Conservation (phyloP, 345 rosid species). For the Ricinus communis region DNA sequence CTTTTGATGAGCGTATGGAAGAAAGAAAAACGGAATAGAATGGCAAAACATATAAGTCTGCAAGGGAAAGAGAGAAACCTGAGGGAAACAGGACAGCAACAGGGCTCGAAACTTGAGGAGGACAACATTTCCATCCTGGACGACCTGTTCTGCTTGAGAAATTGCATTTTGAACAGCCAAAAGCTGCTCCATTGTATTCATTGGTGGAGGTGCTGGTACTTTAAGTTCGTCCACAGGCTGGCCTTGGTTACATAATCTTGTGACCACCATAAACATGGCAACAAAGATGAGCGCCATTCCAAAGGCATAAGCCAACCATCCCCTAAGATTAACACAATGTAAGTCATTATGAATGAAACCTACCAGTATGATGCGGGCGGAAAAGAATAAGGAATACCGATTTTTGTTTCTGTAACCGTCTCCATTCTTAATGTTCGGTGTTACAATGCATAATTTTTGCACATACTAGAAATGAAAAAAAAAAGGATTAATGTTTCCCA, state of each 20-base stretch:
- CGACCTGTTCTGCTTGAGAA: conserved; percentile 68
- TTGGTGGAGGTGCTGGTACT: conserved; percentile 76
- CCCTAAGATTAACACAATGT: conserved; percentile 38
- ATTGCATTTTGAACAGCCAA: conserved; percentile 85
- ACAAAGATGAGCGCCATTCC: conserved; percentile 45
- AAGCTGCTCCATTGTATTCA: conserved; percentile 95
- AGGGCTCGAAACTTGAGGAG: conserved; percentile 90
- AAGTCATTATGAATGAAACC: conserved; percentile 2
- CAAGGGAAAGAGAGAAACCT: conserved; percentile 37
- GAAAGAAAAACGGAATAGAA: neutral
- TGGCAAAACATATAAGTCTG: neutral
- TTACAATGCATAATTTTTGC: neutral
- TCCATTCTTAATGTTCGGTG: neutral
- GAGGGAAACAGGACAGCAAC: conserved; percentile 68
- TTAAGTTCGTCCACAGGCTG: conserved; percentile 53
- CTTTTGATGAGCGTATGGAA: neutral
- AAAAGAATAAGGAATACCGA: neutral
- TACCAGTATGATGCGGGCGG: conserved; percentile 4
- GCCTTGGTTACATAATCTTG: conserved; percentile 60
- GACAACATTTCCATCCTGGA: conserved; percentile 78
- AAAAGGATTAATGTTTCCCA: neutral
- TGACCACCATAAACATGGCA: conserved; percentile 66
- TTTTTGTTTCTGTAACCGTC: neutral
- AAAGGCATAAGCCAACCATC: conserved; percentile 65
- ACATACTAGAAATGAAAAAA: neutral